Evolutionary conservation across 176 grass and related monocot species (phyloP).

Genomic region (Juncus effusus): DNA sequence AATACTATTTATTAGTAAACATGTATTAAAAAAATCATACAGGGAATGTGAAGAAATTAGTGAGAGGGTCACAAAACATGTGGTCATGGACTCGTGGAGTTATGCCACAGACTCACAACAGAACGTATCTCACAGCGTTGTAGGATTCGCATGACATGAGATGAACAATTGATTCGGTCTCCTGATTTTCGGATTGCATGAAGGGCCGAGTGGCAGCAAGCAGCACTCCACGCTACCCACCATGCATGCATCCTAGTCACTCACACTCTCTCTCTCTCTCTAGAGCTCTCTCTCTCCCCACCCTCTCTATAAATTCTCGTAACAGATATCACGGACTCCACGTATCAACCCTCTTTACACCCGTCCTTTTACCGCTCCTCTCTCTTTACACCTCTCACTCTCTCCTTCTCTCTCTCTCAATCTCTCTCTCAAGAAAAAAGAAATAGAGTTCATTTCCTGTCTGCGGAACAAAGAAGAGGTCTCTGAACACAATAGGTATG

Average conservation of each 20-base stretch:
- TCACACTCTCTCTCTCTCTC: background rate
- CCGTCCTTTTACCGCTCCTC: background rate
- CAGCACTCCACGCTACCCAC: slow-evolving; percentile 21
- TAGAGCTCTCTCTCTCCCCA: slow-evolving; percentile 8
- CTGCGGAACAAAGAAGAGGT: slow-evolving; percentile 11
- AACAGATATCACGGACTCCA: slow-evolving; percentile 19
- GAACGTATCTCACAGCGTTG: too few species aligned
- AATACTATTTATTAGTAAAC: too few species aligned
- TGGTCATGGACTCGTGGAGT: too few species aligned
- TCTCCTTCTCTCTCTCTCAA: background rate
- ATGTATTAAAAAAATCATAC: too few species aligned
- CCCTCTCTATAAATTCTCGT: slow-evolving; percentile 16
- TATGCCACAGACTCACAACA: too few species aligned
- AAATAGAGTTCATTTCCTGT: background rate
- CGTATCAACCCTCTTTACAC: slow-evolving; percentile 19
- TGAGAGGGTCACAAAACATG: too few species aligned
- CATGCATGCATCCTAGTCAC: slow-evolving; percentile 14
- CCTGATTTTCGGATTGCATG: background rate
- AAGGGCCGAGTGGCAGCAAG: slow-evolving; percentile 24
- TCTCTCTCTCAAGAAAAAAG: slow-evolving; percentile 5
- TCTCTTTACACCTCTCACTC: background rate
- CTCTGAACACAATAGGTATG: background rate
- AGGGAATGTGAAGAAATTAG: too few species aligned
- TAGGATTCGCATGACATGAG: too few species aligned
- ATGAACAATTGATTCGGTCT: background rate